Evolutionary conservation across 306 rosid genomes (phyloP).

Genomic region (Rosa lucieae): DNA sequence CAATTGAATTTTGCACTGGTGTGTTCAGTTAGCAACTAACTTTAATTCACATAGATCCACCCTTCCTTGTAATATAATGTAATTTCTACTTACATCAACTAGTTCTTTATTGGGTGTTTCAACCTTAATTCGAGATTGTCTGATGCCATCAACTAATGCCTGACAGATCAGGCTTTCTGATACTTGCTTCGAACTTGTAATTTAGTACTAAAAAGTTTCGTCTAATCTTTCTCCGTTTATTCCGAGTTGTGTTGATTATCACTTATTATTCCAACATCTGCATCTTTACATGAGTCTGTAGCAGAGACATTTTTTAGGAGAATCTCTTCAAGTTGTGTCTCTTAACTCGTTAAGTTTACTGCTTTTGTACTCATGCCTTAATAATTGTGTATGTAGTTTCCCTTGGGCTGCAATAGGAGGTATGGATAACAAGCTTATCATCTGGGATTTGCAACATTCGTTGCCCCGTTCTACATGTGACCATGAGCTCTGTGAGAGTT

Average conservation of each 20-base stretch:
- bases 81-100: too few relatives aligned
- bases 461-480: constrained; percentile 58
- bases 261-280: neutral
- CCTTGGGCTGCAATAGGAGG: constrained; percentile 85
- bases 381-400: constrained; percentile 41
- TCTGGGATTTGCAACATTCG: constrained; percentile 84
- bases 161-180: too few relatives aligned
- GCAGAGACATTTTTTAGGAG: neutral
- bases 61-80: too few relatives aligned
- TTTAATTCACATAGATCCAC: too few relatives aligned
- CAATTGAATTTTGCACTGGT: too few relatives aligned
- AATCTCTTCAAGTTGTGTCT: neutral
- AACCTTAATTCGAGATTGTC: too few relatives aligned
- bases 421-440: constrained; percentile 66
- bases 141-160: too few relatives aligned
- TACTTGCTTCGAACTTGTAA: too few relatives aligned
- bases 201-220: too few relatives aligned
- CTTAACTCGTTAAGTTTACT: neutral
- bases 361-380: constrained; percentile 17
- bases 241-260: neutral
- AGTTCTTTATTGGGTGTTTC: too few relatives aligned
- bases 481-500: constrained; percentile 66
- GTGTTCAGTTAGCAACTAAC: too few relatives aligned
- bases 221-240: neutral
- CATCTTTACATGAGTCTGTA: neutral